Conservation (phyloP, 352 stramenopile species). For the Phytophthora tentaculata region DNA sequence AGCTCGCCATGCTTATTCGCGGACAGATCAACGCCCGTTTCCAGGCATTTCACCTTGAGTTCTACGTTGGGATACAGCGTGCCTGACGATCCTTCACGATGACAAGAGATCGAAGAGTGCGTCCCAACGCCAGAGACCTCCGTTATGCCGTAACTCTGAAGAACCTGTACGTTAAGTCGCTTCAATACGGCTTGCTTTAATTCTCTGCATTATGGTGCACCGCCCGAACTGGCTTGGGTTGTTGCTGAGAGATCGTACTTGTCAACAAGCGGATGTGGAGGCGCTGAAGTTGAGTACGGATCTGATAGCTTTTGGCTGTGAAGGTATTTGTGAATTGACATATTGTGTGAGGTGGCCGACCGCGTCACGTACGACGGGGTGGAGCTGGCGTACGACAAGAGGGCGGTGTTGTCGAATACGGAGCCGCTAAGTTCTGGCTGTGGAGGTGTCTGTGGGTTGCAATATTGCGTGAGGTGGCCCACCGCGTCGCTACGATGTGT, state of each 20-base stretch:
- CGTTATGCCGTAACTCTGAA: slow-evolving; percentile 68
- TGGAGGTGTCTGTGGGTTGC: no score
- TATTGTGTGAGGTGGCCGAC: no score
- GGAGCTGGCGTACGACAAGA: no score
- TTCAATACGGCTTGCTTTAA: slow-evolving; percentile 62
- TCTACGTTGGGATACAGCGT: slow-evolving; percentile 57
- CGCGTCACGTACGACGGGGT: no score
- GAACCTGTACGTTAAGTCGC: slow-evolving; percentile 56
- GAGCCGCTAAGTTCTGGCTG: no score
- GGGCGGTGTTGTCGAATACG: no score
- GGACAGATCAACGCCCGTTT: slow-evolving; percentile 45
- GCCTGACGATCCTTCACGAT: slow-evolving; percentile 43
- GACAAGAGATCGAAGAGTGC: slow-evolving; percentile 31
- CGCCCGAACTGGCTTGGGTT: slow-evolving; percentile 73
- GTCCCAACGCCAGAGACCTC: slow-evolving; percentile 46
- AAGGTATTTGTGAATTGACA: no score
- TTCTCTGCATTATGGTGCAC: slow-evolving; percentile 81
- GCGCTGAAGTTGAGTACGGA: no score
- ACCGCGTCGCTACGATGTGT: no score
- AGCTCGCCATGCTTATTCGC: slow-evolving; percentile 71
- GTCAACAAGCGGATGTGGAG: slow-evolving; percentile 82
- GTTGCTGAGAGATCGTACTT: slow-evolving; percentile 84
- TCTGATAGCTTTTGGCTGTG: no score
- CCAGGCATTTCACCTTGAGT: slow-evolving; percentile 52
- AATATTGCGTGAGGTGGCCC: no score